A percentile compares a stretch with the other conserved stretches of the same genome.
phyloP scores from a whole-genome alignment of 352 stramenopile genomes.

The Pythium coloratum region DNA sequence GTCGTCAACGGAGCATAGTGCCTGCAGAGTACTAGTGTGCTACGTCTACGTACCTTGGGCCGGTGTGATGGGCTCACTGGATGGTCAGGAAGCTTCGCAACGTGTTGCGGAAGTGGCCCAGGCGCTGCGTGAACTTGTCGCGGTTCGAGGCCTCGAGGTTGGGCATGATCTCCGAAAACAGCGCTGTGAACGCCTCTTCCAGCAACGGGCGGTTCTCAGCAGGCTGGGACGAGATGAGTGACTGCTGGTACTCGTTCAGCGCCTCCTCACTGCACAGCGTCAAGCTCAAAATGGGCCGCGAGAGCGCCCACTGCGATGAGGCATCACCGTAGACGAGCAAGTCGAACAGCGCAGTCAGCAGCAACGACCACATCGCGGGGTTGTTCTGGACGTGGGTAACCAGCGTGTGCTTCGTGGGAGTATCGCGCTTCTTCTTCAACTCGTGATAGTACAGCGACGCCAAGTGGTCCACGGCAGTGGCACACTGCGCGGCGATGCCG shows the following conservation, averaged over 20 bases:
- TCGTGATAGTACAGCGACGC: constrained; percentile 94
- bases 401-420: constrained; percentile 91
- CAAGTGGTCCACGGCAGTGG: constrained; percentile 95
- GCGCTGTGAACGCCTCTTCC: constrained; percentile 95
- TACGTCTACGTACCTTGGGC: constrained; percentile 10
- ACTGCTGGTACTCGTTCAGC: constrained; percentile 94
- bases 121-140: constrained; percentile 97
- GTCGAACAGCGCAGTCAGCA: constrained; percentile 94
- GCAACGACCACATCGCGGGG: constrained; percentile 90
- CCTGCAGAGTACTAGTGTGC: background rate
- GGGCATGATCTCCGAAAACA: constrained; percentile 94
- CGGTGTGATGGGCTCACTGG: constrained; percentile 28
- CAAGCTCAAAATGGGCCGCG: constrained; percentile 96
- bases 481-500: constrained; percentile 93
- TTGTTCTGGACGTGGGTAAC: constrained; percentile 91
- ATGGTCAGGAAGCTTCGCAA: constrained; percentile 94
- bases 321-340: constrained; percentile 96
- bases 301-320: constrained; percentile 98
- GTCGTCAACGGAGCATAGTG: background rate
- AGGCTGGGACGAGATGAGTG: constrained; percentile 93
- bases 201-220: constrained; percentile 92
- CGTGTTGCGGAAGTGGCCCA: constrained; percentile 96
- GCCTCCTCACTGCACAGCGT: constrained; percentile 95
- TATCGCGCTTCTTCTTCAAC: constrained; percentile 96
- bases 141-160: constrained; percentile 97